Conservation (phyloP, 495 filamentous ascomycete species). For the Barbatosphaeria neglecta region DNA sequence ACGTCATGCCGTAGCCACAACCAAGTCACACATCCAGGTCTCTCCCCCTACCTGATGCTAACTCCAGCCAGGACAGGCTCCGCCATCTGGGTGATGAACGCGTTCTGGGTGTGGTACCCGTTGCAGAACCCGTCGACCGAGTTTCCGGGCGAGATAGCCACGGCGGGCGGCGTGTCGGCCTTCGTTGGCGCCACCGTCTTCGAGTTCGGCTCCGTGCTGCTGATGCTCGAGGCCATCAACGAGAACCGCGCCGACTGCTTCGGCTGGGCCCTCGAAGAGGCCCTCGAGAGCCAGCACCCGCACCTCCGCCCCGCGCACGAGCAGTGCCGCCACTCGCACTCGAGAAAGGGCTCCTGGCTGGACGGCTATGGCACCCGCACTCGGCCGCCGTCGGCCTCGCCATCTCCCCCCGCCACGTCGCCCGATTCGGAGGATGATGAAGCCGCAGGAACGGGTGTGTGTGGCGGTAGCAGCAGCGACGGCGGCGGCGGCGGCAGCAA, state of each 20-base stretch:
- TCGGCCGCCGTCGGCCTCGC: not conserved
- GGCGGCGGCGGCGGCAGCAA: not conserved
- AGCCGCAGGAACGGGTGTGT: too few relatives aligned
- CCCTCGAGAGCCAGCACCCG: constrained; percentile 22
- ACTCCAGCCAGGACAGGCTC: constrained; percentile 20
- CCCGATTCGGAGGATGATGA: not conserved
- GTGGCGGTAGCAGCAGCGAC: not conserved
- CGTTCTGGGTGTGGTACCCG: constrained; percentile 56
- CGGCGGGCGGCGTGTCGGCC: constrained; percentile 50
- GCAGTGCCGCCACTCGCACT: constrained; percentile 45
- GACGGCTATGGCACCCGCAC: not conserved
- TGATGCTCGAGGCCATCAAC: constrained; percentile 61
- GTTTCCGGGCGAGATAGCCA: constrained; percentile 40
- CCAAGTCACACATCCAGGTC: not conserved
- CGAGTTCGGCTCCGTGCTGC: constrained; percentile 50
- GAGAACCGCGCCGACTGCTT: constrained; percentile 56
- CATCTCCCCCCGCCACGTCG: too few relatives aligned
- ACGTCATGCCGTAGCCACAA: not conserved
- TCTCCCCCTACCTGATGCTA: not conserved
- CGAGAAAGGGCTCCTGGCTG: constrained; percentile 5
- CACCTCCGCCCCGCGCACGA: constrained; percentile 17
- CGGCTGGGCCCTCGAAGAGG: constrained; percentile 54
- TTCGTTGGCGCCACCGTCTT: constrained; percentile 64
- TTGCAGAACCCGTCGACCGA: constrained; percentile 38
- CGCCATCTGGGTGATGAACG: constrained; percentile 56